Percentiles rank a stretch among this genome's conserved stretches.
Evolutionary conservation across 2,329 filamentous ascomycete genomes (phyloP).

Genomic region (Aureobasidium uvarum): DNA sequence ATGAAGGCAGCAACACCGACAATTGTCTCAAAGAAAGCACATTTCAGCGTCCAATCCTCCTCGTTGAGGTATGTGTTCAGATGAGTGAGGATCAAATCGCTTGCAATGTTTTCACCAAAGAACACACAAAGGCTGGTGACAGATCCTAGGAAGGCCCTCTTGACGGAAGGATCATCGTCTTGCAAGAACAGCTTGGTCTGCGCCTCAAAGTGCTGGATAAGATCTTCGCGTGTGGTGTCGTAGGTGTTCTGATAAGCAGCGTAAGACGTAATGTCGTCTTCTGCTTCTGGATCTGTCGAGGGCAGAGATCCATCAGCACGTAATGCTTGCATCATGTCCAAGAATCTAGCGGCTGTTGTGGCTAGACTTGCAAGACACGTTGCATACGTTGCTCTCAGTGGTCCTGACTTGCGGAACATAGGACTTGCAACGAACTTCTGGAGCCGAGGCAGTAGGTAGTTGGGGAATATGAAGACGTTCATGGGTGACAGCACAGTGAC

Average conservation of each 20-base stretch:
- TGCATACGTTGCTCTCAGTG: conserved; percentile 88
- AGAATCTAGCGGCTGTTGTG: conserved; percentile 76
- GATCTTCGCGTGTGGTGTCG: conserved; percentile 78
- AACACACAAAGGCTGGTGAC: conserved; percentile 92
- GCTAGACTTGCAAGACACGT: conserved; percentile 88
- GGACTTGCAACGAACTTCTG: conserved; percentile 56
- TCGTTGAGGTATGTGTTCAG: conserved; percentile 97
- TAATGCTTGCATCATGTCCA: conserved; percentile 87
- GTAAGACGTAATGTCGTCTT: conserved; percentile 68
- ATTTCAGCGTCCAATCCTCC: conserved; percentile 93
- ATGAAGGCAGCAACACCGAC: conserved; percentile 90
- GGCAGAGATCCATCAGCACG: conserved; percentile 79
- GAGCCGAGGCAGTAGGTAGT: conserved; percentile 62
- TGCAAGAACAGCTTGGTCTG: conserved; percentile 90
- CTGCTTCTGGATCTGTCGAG: conserved; percentile 73
- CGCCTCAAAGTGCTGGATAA: conserved; percentile 78
- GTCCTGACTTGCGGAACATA: conserved; percentile 50
- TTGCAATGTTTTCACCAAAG: conserved; percentile 86
- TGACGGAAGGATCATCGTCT: conserved; percentile 79
- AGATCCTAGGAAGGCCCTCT: conserved; percentile 85
- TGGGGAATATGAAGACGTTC: conserved; percentile 65
- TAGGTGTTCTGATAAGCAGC: conserved; percentile 76
- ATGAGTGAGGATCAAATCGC: conserved; percentile 94
- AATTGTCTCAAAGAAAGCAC: conserved; percentile 92
- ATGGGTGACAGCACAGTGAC: conserved; percentile 81